These are phyloP conservation scores for Coemansia guatemalensis DNA, from an alignment of 192 early-diverging fungal genomes.

Conservation along the genomic window DNA sequence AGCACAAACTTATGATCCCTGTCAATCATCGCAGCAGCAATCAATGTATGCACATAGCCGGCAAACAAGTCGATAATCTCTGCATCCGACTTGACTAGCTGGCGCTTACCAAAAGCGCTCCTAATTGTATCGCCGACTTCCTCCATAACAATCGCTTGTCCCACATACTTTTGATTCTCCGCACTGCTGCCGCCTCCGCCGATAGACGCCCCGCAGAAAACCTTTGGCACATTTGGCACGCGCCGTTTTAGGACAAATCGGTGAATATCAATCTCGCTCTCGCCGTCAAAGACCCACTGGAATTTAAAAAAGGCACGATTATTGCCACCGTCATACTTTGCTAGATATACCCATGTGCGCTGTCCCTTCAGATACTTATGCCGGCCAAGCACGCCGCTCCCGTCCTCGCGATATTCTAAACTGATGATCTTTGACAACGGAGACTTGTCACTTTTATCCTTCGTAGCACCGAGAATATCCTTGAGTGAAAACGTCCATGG, in stretches of 20 bases:
- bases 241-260: not conserved
- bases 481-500: not conserved
- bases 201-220: not conserved
- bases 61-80: too few species aligned
- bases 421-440: not conserved
- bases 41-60: too few species aligned
- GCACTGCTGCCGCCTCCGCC: too few species aligned
- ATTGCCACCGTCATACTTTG: not conserved
- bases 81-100: too few species aligned
- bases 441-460: not conserved
- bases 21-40: too few species aligned
- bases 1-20: too few species aligned
- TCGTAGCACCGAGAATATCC: too few species aligned
- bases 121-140: too few species aligned
- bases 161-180: too few species aligned
- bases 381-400: not conserved
- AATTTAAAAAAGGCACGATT: conserved; percentile 4
- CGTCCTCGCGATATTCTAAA: not conserved
- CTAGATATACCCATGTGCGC: conserved; percentile 5
- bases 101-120: too few species aligned
- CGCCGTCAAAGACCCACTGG: conserved; percentile 2
- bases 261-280: not conserved
- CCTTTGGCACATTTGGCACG: conserved; percentile 1
- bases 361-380: not conserved
- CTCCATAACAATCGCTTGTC: too few species aligned